Evolutionary conservation across 192 early-diverging fungal genomes (phyloP).

Genomic region (Physocladia obscura): DNA sequence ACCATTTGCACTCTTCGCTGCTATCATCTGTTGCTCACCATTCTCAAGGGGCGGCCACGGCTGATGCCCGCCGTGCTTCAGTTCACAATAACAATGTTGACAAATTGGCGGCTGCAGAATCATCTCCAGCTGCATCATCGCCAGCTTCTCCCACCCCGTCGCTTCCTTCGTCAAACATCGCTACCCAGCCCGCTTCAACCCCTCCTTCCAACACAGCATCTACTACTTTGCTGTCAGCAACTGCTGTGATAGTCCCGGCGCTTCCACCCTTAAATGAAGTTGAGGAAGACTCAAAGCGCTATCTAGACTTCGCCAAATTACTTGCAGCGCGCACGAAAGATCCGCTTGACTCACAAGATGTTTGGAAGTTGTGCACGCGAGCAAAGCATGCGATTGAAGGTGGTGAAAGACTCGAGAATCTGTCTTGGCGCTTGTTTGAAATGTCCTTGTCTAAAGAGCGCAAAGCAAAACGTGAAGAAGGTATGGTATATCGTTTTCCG

Average conservation of each 20-base stretch:
- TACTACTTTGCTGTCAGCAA: background rate
- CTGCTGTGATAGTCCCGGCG: background rate
- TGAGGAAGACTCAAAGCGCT: conserved; percentile 20
- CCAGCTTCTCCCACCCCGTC: background rate
- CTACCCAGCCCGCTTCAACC: background rate
- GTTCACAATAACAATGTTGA: background rate
- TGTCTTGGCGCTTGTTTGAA: conserved; percentile 24
- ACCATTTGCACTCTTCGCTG: conserved; percentile 2
- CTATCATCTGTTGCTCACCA: background rate
- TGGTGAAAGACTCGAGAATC: conserved; percentile 17
- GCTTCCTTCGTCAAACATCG: background rate
- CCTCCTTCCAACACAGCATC: background rate
- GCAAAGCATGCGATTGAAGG: conserved; percentile 27
- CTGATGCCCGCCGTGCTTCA: background rate
- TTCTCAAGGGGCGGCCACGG: background rate
- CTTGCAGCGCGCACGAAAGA: conserved; percentile 7
- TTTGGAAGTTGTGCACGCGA: conserved; percentile 22
- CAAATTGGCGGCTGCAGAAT: background rate
- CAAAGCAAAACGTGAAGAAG: conserved; percentile 12
- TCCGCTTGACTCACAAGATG: conserved; percentile 16
- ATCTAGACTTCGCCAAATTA: conserved; percentile 12
- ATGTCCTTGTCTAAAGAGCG: conserved; percentile 16
- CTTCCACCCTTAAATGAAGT: conserved; percentile 9
- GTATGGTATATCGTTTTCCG: background rate
- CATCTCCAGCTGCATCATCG: background rate